Evolutionary conservation across 2,329 filamentous ascomycete genomes (phyloP).

Genomic region (Xylariaceae sp.): DNA sequence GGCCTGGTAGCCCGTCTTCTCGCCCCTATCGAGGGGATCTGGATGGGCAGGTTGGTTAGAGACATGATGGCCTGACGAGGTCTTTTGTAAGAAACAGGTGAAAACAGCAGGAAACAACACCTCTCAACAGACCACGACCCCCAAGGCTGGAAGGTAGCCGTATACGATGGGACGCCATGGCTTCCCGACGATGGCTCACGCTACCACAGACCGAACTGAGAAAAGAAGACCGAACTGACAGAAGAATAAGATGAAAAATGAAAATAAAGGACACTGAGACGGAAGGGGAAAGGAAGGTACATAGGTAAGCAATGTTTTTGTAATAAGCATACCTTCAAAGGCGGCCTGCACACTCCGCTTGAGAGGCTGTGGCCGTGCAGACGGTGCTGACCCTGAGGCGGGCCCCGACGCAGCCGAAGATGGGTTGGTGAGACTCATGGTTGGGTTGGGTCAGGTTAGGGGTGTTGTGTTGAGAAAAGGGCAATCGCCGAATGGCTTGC

Average conservation of each 20-base stretch:
- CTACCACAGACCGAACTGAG: not conserved
- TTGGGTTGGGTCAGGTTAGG: not conserved
- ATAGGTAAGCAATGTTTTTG: constrained; percentile 11
- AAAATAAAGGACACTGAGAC: too few relatives aligned
- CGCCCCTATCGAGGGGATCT: constrained; percentile 50
- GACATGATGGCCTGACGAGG: too few relatives aligned
- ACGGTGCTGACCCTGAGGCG: constrained; percentile 40
- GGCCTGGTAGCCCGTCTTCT: constrained; percentile 49
- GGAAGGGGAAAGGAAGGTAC: too few relatives aligned
- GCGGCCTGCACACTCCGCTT: constrained; percentile 57
- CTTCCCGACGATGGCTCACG: not conserved
- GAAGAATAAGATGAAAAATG: constrained; percentile 15
- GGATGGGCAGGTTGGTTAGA: constrained; percentile 12
- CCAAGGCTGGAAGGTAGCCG: not conserved
- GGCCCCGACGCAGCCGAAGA: constrained; percentile 45
- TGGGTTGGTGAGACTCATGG: constrained; percentile 52
- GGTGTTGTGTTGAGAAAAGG: too few relatives aligned
- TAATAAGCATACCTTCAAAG: constrained; percentile 56
- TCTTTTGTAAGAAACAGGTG: constrained; percentile 7
- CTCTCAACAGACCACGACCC: constrained; percentile 14
- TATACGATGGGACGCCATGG: not conserved
- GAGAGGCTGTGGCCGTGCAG: constrained; percentile 35
- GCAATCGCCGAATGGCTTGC: too few relatives aligned
- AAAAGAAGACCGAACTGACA: not conserved
- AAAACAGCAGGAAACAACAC: constrained; percentile 10